phyloP scores from a whole-genome alignment of 306 rosid genomes.

The Parietaria judaica region DNA sequence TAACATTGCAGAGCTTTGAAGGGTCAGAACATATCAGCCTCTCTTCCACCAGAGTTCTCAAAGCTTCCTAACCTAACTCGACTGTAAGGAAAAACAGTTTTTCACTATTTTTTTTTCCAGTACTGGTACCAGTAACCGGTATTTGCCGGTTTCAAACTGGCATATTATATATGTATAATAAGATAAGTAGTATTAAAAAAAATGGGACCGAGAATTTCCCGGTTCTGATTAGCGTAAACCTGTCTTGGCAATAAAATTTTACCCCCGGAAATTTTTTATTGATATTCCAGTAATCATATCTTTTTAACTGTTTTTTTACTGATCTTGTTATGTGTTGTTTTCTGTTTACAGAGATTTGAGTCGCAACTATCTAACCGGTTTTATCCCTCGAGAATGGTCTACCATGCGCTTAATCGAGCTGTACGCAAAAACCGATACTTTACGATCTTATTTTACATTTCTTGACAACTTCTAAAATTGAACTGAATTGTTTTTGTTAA shows the following conservation, averaged over 20 bases:
- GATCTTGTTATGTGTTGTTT: background rate
- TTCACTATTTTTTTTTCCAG: no score
- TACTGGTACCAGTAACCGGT: no score
- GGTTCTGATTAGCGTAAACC: no score
- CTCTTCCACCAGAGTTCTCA: slow-evolving; percentile 70
- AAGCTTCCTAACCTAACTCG: slow-evolving; percentile 52
- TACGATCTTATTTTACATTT: slow-evolving; percentile 10
- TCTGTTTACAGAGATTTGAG: slow-evolving; percentile 57
- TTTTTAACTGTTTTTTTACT: slow-evolving; percentile 6
- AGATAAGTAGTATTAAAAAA: no score
- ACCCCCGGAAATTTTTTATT: no score
- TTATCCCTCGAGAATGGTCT: slow-evolving; percentile 68
- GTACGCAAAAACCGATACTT: slow-evolving; percentile 32
- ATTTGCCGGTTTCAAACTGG: no score
- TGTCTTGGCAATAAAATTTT: no score
- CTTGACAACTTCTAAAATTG: slow-evolving; percentile 8
- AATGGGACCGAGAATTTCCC: no score
- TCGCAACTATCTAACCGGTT: slow-evolving; percentile 57
- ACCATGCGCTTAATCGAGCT: slow-evolving; percentile 53
- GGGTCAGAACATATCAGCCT: slow-evolving; percentile 67
- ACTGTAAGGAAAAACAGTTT: slow-evolving; percentile 51
- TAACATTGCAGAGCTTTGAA: slow-evolving; percentile 52
- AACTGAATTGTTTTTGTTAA: slow-evolving; percentile 4
- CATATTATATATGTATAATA: no score
- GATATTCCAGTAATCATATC: slow-evolving; percentile 8